Base-by-base conservation (phyloP, 164 flowering plant species). In the Hamamelis virginiana region DNA sequence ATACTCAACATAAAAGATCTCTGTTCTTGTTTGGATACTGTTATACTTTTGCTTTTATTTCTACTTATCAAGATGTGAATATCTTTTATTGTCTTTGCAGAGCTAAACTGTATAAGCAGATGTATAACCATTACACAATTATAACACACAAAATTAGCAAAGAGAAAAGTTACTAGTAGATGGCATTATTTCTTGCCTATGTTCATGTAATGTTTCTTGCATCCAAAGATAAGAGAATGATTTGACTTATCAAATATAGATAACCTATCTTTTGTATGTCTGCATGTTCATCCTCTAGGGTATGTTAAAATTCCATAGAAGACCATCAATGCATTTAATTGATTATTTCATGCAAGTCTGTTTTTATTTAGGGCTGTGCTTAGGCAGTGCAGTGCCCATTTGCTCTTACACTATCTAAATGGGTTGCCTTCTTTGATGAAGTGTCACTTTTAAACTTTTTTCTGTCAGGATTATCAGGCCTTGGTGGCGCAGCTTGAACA, bases 401-500 rank as follows among this genome's bases (percentile, higher is more conserved):
- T 59, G 58, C 9, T 22, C 23, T 50, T 69, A 43, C 22, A 27
- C 21, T 60, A 55, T 1, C 53, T 62, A 18, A 52, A 6, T 43
- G 26, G 12, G 56, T 64, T n/a, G 33, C 26, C 56, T 26, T 6
- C 41, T 3, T 43, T 56, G 4, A 59, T 47, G 27, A 19, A 9
- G 21, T 21, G 8, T 15, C 0, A 57, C 38, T 23, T 55, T 21
- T 2, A 15, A 33, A 33, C 6, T 61, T 69, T 65, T 56, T 44
- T 64, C 44, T 60, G 27, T 70, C 77, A 96, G 99, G 98, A 91
- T 87, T 96, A 91, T 76, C 89, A 93, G 80, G 95, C 96, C 58
- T 87, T 90, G 98, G 96, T 91, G 70, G 99, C 99, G 57, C 99
- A 95, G 69, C 88, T 93, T 64, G 99, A 96, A 72, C 99, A 96